Evolutionary conservation across 345 rosid genomes (phyloP).

Genomic region (Aethionema arabicum): DNA sequence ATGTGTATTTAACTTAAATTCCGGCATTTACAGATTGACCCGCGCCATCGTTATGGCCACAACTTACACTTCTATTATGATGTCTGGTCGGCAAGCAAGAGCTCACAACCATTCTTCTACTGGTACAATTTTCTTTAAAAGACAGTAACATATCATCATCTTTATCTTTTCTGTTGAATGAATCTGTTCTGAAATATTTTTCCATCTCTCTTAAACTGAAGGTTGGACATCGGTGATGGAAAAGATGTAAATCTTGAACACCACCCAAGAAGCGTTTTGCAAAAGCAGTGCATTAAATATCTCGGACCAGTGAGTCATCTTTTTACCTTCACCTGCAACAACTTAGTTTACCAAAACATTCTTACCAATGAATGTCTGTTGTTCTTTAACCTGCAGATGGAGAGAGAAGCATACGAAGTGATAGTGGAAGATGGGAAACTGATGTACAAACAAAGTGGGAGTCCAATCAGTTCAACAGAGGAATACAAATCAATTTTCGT

Average conservation of each 20-base stretch:
- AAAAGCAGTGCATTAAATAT: conserved; percentile 57
- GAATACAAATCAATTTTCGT: conserved; percentile 68
- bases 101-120: conserved; percentile 74
- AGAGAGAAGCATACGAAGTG: conserved; percentile 65
- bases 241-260: conserved; percentile 57
- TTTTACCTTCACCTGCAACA: background rate
- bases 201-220: conserved; percentile 34
- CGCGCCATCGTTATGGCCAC: conserved; percentile 89
- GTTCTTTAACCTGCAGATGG: conserved; percentile 45
- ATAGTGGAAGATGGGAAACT: conserved; percentile 58
- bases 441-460: conserved; percentile 45
- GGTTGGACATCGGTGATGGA: conserved; percentile 80
- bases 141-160: background rate
- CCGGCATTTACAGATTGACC: conserved; percentile 57
- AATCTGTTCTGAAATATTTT: conserved; percentile 25
- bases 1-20: conserved; percentile 8
- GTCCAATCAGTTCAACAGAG: conserved; percentile 41
- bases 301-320: conserved; percentile 62
- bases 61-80: conserved; percentile 78
- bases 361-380: conserved; percentile 7
- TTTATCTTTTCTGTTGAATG: background rate
- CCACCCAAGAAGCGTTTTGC: conserved; percentile 48
- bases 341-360: background rate
- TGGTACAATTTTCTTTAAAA: conserved; percentile 41
- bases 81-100: conserved; percentile 63